Base-by-base conservation (phyloP, 805 yeast species). In the Cephaloascus fragrans region DNA sequence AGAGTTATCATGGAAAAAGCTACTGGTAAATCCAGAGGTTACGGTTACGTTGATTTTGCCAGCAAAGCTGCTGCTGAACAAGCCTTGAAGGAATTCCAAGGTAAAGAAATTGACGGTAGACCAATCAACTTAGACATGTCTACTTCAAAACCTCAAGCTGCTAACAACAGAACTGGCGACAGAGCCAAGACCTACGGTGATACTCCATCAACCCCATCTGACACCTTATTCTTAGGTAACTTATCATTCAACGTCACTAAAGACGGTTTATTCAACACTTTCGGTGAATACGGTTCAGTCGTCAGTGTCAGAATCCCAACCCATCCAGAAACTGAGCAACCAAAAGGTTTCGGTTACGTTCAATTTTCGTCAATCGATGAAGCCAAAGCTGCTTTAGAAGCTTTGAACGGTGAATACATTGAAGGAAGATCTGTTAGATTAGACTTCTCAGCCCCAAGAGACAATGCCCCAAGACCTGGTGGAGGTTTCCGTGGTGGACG, bases 341-440 rank as follows among this genome's bases (percentile, higher is more conserved):
- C 95, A 64, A 93, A 93, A 78, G 98, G 98, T 51, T 93, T 93
- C 69, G 98, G 97, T 50, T 93, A 93, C 67, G 96, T 90, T 42
- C 97, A 93, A 70, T 90, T 76, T 59, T 71, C 83, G 35, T 73
- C 82, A 42, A 71, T 84, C 47, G 97, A 89, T 35, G 95, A 86
- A 62, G 97, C 98, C 51, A 76, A 81, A 64, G 75, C 80, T 45
- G 97, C 97, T 41, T 67, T 84, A 47, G 87, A 82, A 47, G 89
- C 83, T 41, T 64, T 88, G 66, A 84, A 86, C 62, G 97, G 97
- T 60, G 83, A 81, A 63, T 76, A 79, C 69, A 73, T 93, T 53
- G 88, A 79, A 47, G 95, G 95, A 51, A 81, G 98, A 71, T 77
- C 96, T 45, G 83, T 93, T 55, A 84, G 98, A 75, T 74, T 93